phyloP scores from a whole-genome alignment of 345 rosid species.

The Acer negundo region DNA sequence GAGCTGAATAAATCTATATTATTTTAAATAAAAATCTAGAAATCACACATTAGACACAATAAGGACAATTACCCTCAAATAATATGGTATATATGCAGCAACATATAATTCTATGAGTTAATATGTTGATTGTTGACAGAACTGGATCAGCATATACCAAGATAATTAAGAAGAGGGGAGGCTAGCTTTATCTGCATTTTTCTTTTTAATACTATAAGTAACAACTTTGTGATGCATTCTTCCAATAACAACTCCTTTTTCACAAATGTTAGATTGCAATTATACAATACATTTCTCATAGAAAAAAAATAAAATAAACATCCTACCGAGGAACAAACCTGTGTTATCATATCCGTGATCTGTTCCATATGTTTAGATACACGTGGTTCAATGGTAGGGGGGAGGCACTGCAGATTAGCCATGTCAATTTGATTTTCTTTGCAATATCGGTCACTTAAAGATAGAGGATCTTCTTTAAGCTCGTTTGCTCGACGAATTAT shows the following conservation, averaged over 20 bases:
- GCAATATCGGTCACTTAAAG: conserved; percentile 65
- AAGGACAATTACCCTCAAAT: neutral
- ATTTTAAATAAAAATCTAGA: neutral
- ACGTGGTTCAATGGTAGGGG: conserved; percentile 76
- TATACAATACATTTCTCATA: conserved; percentile 3
- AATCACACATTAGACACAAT: neutral
- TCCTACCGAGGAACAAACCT: conserved; percentile 39
- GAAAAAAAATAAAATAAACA: neutral
- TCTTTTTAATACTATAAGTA: neutral
- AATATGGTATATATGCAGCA: neutral
- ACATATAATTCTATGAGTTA: neutral
- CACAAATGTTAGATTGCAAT: neutral
- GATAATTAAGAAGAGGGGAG: neutral
- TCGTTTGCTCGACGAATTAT: conserved; percentile 78
- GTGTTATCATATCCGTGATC: conserved; percentile 67
- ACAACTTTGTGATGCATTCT: neutral
- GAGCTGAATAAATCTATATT: neutral
- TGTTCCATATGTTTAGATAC: conserved; percentile 79
- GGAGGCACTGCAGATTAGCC: conserved; percentile 73
- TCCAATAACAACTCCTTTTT: neutral
- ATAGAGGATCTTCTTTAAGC: conserved; percentile 51
- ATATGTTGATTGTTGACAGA: neutral
- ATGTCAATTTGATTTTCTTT: conserved; percentile 75
- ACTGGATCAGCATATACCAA: neutral
- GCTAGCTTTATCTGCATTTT: neutral